Evolutionary conservation across 441 rosid species (phyloP).

Genomic region (Populus trichocarpa): DNA sequence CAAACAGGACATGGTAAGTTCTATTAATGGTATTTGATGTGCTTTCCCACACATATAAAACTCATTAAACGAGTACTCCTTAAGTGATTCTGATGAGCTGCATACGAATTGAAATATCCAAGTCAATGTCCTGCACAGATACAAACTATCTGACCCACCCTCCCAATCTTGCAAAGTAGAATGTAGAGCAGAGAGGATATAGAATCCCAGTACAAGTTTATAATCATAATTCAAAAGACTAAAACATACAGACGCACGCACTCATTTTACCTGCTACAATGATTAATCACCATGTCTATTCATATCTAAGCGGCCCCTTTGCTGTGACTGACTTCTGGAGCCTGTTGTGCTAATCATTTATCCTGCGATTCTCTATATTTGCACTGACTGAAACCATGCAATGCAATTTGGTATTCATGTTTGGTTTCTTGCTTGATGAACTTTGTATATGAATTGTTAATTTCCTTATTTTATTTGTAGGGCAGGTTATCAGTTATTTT

Average conservation of each 20-base stretch:
- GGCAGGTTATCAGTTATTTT: not conserved
- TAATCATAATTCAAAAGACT: not conserved
- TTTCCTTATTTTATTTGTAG: not conserved
- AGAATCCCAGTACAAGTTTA: not conserved
- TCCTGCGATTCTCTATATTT: not conserved
- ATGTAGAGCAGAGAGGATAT: not conserved
- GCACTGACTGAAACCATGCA: not conserved
- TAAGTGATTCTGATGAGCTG: not conserved
- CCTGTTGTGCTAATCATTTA: not conserved
- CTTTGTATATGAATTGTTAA: not conserved
- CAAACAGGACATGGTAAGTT: conserved; percentile 96
- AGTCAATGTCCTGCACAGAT: not conserved
- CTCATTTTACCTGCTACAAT: not conserved
- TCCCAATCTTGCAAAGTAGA: not conserved
- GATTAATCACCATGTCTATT: not conserved
- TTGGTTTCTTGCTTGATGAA: not conserved
- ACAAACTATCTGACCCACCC: not conserved
- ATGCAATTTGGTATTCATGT: not conserved
- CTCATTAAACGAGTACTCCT: not conserved
- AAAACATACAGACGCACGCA: not conserved
- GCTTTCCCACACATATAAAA: not conserved
- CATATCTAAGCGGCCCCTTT: not conserved
- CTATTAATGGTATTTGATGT: not conserved
- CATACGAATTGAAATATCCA: not conserved
- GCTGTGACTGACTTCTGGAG: not conserved